phyloP scores from a whole-genome alignment of 108 stramenopile genomes.

The Aurantiochytrium sp. region DNA sequence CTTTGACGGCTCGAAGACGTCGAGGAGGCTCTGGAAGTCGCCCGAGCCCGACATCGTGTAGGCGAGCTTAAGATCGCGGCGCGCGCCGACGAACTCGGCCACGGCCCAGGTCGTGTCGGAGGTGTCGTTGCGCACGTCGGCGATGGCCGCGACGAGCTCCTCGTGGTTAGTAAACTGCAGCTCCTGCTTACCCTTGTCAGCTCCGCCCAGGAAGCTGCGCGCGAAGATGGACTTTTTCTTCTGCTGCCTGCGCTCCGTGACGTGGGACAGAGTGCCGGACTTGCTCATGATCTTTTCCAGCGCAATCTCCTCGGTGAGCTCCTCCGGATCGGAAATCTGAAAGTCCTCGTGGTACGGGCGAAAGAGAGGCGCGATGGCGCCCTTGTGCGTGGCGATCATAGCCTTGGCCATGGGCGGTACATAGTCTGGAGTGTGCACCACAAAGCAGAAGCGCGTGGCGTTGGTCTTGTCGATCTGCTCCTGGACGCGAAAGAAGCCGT shows the following conservation, averaged over 20 bases:
- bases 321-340: constrained; percentile 30
- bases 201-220: constrained; percentile 9
- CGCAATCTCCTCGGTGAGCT: constrained; percentile 39
- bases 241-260: not conserved
- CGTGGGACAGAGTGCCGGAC: constrained; percentile 30
- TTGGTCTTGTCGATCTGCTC: constrained; percentile 35
- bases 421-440: constrained; percentile 37
- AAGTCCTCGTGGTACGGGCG: constrained; percentile 44
- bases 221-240: not conserved
- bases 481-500: constrained; percentile 36
- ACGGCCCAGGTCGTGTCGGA: not conserved
- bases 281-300: constrained; percentile 24
- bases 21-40: not conserved
- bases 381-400: constrained; percentile 44
- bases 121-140: constrained; percentile 18
- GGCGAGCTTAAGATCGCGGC: not conserved
- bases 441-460: constrained; percentile 45
- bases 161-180: not conserved
- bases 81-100: not conserved
- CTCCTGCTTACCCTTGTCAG: not conserved
- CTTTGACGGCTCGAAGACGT: not conserved
- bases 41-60: not conserved
- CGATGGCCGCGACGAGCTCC: not conserved
- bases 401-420: constrained; percentile 39
- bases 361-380: not conserved